phyloP scores from a whole-genome alignment of 148 eudicot genomes.

The Linanthus parryae region DNA sequence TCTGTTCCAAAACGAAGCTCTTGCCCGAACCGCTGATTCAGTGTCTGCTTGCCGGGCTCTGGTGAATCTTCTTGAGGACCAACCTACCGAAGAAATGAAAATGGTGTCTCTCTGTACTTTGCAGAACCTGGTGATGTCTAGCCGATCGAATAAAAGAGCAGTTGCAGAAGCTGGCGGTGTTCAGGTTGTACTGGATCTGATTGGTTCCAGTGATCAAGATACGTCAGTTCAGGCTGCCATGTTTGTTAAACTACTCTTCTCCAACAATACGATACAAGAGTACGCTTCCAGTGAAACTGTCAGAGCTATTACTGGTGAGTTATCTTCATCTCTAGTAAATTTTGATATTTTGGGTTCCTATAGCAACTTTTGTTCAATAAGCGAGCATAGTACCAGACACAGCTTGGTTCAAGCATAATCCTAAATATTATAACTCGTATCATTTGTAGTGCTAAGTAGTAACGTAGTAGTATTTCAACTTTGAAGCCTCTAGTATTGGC shows the following conservation, averaged over 20 bases:
- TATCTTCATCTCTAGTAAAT: slow-evolving; percentile 4
- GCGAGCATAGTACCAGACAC: too few relatives aligned
- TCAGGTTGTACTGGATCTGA: slow-evolving; percentile 86
- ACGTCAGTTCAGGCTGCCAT: slow-evolving; percentile 94
- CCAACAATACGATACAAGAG: slow-evolving; percentile 95
- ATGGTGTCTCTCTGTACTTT: slow-evolving; percentile 95
- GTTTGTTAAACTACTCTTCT: slow-evolving; percentile 86
- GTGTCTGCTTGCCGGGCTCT: slow-evolving; percentile 94
- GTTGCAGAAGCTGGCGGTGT: slow-evolving; percentile 99
- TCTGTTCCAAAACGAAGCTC: slow-evolving; percentile 90
- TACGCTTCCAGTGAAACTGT: slow-evolving; percentile 99
- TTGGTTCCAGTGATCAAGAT: slow-evolving; percentile 90
- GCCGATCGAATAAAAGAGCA: slow-evolving; percentile 93
- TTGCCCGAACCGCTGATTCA: slow-evolving; percentile 87
- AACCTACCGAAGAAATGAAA: slow-evolving; percentile 98
- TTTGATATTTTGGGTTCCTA: too few relatives aligned
- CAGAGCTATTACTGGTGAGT: slow-evolving; percentile 89
- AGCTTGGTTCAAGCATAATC: too few relatives aligned
- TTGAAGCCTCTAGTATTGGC: too few relatives aligned
- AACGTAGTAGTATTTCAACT: too few relatives aligned
- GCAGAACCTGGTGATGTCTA: slow-evolving; percentile 91
- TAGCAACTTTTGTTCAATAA: too few relatives aligned
- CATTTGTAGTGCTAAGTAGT: too few relatives aligned
- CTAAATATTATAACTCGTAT: too few relatives aligned
- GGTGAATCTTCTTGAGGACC: slow-evolving; percentile 93